Percentiles rank a stretch among this genome's conserved stretches.
phyloP scores from a whole-genome alignment of 176 grass and related monocot genomes.

The Hyparrhenia diplandra region DNA sequence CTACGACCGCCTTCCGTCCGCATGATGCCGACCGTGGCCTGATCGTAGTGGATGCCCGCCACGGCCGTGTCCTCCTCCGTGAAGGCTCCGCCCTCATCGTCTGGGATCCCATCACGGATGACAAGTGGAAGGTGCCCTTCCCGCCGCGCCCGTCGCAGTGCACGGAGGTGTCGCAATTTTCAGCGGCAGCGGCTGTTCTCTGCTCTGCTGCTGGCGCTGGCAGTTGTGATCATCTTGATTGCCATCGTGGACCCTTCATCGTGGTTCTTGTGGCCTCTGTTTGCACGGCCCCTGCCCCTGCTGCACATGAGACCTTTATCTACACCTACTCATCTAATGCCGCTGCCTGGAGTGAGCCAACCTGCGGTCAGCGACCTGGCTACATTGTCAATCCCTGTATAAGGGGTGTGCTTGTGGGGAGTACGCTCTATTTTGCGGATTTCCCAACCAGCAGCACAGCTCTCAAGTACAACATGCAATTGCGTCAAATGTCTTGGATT shows the following conservation, averaged over 20 bases:
- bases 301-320: too few species aligned
- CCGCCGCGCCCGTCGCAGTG: not conserved
- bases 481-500: not conserved
- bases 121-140: not conserved
- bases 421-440: not conserved
- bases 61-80: not conserved
- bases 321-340: not conserved
- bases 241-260: too few species aligned
- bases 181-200: too few species aligned
- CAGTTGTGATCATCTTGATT: too few species aligned
- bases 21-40: not conserved
- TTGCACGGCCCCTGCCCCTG: rapidly evolving
- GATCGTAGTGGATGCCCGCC: not conserved
- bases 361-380: not conserved
- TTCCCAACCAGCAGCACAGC: not conserved
- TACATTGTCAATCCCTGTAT: too few species aligned
- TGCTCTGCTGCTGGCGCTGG: too few species aligned
- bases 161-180: not conserved
- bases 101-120: not conserved
- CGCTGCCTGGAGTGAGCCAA: not conserved
- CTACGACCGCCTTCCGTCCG: not conserved
- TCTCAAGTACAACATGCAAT: too few species aligned
- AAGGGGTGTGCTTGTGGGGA: not conserved
- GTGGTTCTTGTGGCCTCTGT: too few species aligned
- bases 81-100: not conserved